A percentile compares a stretch with the other conserved stretches of the same genome.
Evolutionary conservation across 306 rosid species (phyloP).

Genomic region (Malus fusca): DNA sequence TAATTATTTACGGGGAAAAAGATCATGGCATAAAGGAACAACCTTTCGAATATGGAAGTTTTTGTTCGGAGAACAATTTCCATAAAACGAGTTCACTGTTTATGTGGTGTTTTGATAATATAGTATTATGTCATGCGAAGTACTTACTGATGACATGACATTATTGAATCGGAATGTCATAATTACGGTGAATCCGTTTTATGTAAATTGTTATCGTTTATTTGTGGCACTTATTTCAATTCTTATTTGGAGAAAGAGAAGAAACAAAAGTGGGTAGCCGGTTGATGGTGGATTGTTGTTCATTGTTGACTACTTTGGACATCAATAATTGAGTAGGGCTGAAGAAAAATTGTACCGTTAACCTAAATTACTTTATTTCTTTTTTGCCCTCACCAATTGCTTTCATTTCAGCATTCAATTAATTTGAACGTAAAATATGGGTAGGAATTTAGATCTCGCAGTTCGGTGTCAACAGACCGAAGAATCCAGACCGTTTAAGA

Average conservation of each 20-base stretch:
- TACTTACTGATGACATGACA: too few species aligned
- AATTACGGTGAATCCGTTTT: accelerated
- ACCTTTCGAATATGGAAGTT: too few species aligned
- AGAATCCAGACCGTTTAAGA: too few species aligned
- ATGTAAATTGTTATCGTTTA: background rate
- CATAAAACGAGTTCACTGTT: accelerated
- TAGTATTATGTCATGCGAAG: too few species aligned
- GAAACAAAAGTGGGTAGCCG: background rate
- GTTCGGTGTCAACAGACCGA: accelerated
- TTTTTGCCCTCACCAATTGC: background rate
- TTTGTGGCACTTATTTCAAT: background rate
- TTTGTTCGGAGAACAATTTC: accelerated
- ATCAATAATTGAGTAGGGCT: background rate
- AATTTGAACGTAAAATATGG: too few species aligned
- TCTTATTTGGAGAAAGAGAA: background rate
- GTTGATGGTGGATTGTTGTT: background rate
- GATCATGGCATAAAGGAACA: background rate
- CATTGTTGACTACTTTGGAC: background rate
- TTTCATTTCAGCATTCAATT: background rate
- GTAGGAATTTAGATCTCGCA: too few species aligned
- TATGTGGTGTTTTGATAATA: accelerated
- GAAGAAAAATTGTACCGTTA: slow-evolving; percentile 2
- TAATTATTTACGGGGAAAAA: too few species aligned
- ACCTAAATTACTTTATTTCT: background rate
- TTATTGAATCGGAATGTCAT: accelerated